Conservation (phyloP, 2,329 filamentous ascomycete species). For the Calonectria leucothoes region DNA sequence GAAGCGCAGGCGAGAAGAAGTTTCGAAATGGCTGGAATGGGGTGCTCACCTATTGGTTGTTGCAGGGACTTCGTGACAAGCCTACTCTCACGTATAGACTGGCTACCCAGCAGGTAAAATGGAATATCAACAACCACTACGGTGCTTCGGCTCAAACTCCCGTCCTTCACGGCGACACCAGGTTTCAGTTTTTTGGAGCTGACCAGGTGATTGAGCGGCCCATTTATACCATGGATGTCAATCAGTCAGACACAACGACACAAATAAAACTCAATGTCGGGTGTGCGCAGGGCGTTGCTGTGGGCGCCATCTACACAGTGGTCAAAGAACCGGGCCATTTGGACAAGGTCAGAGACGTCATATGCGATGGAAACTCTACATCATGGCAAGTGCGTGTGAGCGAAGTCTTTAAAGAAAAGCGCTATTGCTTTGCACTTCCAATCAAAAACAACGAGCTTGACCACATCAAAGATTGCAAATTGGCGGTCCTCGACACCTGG, state of each 20-base stretch:
- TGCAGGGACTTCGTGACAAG: not conserved
- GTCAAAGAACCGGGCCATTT: not conserved
- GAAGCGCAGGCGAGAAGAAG: not conserved
- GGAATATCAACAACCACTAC: not conserved
- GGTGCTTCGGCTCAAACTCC: not conserved
- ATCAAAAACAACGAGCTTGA: too few relatives aligned
- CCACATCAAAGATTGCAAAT: too few relatives aligned
- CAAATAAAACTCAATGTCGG: not conserved
- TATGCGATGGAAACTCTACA: too few relatives aligned
- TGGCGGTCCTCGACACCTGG: too few relatives aligned
- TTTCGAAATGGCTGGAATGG: not conserved
- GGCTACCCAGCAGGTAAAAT: not conserved
- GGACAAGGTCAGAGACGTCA: not conserved
- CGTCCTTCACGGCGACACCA: not conserved
- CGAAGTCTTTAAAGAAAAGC: too few relatives aligned
- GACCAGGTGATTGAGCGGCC: not conserved
- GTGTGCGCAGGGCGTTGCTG: not conserved
- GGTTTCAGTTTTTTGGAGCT: not conserved
- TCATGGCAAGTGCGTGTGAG: too few relatives aligned
- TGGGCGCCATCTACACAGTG: not conserved
- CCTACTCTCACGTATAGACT: not conserved
- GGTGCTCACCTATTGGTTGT: not conserved
- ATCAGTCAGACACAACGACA: not conserved
- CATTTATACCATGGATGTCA: not conserved
- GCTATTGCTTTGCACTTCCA: too few relatives aligned